Conservation (phyloP, 805 yeast species). For the Ogataea ramenticola region DNA sequence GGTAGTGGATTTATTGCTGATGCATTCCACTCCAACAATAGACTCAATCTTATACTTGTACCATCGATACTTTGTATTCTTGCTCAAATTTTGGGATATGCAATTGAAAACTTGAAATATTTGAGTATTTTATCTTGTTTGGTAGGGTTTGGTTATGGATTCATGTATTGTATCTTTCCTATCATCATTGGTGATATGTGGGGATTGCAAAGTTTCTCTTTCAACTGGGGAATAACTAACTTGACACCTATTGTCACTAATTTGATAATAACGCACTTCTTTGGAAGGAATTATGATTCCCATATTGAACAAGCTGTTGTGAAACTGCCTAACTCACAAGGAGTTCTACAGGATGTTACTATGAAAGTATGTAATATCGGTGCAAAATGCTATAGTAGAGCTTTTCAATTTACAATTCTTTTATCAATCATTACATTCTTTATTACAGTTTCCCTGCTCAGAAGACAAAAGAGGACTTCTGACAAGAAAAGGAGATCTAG, state of each 20-base stretch:
- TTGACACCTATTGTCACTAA: constrained; percentile 61
- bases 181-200: constrained; percentile 69
- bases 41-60: constrained; percentile 42
- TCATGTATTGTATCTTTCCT: constrained; percentile 65
- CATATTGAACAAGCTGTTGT: constrained; percentile 15
- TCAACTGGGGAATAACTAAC: constrained; percentile 68
- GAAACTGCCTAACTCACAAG: constrained; percentile 1
- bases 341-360: not conserved
- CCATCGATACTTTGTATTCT: constrained; percentile 41
- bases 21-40: constrained; percentile 39
- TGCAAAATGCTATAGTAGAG: constrained; percentile 28
- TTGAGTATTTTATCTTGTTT: constrained; percentile 48
- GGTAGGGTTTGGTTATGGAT: constrained; percentile 68
- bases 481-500: not conserved
- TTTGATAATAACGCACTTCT: constrained; percentile 49
- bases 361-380: constrained; percentile 18
- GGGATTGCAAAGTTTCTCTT: constrained; percentile 60
- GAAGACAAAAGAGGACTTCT: not conserved
- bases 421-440: not conserved
- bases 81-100: constrained; percentile 44
- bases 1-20: constrained; percentile 61
- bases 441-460: not conserved
- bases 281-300: constrained; percentile 59
- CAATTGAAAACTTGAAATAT: constrained; percentile 23
- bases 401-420: constrained; percentile 29